Evolutionary conservation across 257 asterid species (phyloP), one percentile per base, ranked within the genome.

Genomic region (Nicotiana tomentosiformis): DNA sequence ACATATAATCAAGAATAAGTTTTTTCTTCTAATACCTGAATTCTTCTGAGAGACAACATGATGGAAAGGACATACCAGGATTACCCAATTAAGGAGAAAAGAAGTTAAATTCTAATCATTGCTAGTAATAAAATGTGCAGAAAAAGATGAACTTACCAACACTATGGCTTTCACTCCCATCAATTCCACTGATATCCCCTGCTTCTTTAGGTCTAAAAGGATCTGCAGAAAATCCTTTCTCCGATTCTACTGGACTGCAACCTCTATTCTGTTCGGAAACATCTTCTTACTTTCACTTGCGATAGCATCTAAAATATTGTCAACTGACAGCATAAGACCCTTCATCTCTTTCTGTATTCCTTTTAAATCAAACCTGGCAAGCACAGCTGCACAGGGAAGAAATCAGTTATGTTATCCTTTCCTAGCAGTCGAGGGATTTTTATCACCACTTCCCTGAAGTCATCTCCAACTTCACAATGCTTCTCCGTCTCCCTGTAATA

Each of bases 151-250:
- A 81, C 35, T 4, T 33, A 80, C 85, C 84, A 74, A 7, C 14
- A 86, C 83, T 49, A 83, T 49, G 62, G 86, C 82, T n/a, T 74
- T 80, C 70, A 86, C 65, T 64, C 60, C 82, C 43, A 78, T 33
- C 77, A 81, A 61, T 46, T 77, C 77, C 14, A 86, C 32, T 62
- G 68, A 77, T 26, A 65, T 83, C 69, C 69, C 82, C 12, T 46
- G 15, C 65, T 81, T 70, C 85, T 81, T 87, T 2, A 87, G 89
- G 37, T 82, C 76, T 68, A 85, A 55, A 30, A 87, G 82, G 32
- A 89, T 85, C 70, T 83, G 86, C 62, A 87, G 69, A 87, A 35
- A 86, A 72, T 85, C 88, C 83, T 82, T 89, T 43, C 29, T 69
- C 9, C 18, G 32, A 20, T n/a, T 82, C 49, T 65, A 11, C n/a